Percentiles rank a stretch among this genome's conserved stretches.
Conservation (phyloP, 768 basidiomycete genomes). For the Russula lepida region DNA sequence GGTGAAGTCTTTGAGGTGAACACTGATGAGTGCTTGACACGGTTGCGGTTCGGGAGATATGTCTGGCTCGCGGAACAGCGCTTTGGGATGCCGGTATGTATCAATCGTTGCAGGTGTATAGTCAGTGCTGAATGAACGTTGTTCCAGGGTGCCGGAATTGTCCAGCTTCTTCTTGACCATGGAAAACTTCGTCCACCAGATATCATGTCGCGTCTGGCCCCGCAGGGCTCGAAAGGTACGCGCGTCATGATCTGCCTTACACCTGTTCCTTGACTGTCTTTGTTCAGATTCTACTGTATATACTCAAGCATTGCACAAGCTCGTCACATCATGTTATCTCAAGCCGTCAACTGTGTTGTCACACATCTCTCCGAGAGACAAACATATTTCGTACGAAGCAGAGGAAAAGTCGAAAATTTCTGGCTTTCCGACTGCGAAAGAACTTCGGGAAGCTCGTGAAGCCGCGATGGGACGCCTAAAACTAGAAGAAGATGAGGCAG, state of each 20-base stretch:
- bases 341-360: slow-evolving; percentile 72
- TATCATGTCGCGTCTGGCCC: slow-evolving; percentile 46
- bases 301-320: slow-evolving; percentile 53
- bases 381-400: slow-evolving; percentile 68
- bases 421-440: slow-evolving; percentile 75
- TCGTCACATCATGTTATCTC: slow-evolving; percentile 66
- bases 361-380: slow-evolving; percentile 74
- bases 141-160: slow-evolving; percentile 63
- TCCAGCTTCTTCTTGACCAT: slow-evolving; percentile 70
- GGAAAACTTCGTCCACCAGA: slow-evolving; percentile 78
- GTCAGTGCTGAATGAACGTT: neutral
- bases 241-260: neutral
- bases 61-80: slow-evolving; percentile 63
- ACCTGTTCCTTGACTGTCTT: slow-evolving; percentile 17
- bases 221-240: slow-evolving; percentile 51
- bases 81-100: slow-evolving; percentile 62
- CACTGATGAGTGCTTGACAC: slow-evolving; percentile 69
- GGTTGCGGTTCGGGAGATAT: slow-evolving; percentile 77
- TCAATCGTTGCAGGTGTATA: neutral
- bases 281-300: slow-evolving; percentile 37
- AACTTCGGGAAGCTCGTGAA: slow-evolving; percentile 65
- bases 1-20: slow-evolving; percentile 78
- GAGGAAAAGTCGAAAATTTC: slow-evolving; percentile 68
- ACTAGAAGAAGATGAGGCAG: slow-evolving; percentile 65
- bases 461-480: slow-evolving; percentile 53